Evolutionary conservation across 345 rosid genomes (phyloP).

Genomic region (Pugionium cornutum): DNA sequence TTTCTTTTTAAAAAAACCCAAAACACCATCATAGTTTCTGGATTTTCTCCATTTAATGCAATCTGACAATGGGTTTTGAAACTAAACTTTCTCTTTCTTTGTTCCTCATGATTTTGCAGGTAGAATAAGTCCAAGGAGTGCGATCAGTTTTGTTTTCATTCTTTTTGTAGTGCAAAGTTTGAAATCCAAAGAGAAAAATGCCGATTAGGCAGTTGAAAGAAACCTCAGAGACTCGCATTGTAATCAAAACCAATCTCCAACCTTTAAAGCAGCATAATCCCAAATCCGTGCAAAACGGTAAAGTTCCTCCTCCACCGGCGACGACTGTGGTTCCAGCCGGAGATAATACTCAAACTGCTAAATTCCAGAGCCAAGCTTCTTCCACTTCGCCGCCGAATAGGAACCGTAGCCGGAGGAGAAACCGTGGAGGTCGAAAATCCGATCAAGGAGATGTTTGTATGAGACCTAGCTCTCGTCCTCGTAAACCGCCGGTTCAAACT

Average conservation of each 20-base stretch:
- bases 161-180: conserved; percentile 31
- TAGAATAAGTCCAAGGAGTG: conserved; percentile 38
- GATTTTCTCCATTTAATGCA: conserved; percentile 41
- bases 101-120: conserved; percentile 39
- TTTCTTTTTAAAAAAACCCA: background rate
- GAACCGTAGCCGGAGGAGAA: conserved; percentile 76
- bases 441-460: conserved; percentile 83
- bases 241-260: conserved; percentile 65
- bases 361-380: conserved; percentile 47
- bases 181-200: conserved; percentile 40
- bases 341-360: background rate
- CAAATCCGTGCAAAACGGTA: conserved; percentile 71
- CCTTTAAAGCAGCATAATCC: conserved; percentile 51
- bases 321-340: conserved; percentile 36
- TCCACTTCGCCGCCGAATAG: conserved; percentile 77
- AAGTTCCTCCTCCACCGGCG: conserved; percentile 33
- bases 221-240: conserved; percentile 65
- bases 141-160: conserved; percentile 37
- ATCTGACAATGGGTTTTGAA: conserved; percentile 34
- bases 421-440: conserved; percentile 92
- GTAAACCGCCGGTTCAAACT: conserved; percentile 47
- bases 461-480: conserved; percentile 95
- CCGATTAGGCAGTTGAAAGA: conserved; percentile 93
- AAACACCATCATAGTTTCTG: conserved; percentile 32
- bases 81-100: background rate